A percentile compares a stretch with the other conserved stretches of the same genome.
Conservation (phyloP, 225 moss, liverwort and hornwort species). For the Thuidium tamariscinum region DNA sequence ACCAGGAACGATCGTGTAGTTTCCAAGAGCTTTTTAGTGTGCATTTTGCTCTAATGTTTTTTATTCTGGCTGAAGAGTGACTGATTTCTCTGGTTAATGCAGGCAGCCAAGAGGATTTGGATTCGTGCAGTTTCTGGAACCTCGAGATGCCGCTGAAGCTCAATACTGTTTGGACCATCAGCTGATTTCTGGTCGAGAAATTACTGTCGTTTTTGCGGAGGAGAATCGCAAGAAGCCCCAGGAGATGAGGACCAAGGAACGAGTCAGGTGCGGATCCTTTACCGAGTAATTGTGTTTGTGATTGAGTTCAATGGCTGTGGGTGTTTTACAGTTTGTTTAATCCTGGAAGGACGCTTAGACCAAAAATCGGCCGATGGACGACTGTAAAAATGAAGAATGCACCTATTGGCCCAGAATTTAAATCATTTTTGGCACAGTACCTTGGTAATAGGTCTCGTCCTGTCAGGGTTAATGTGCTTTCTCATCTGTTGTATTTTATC, state of each 20-base stretch:
- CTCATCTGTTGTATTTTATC: background rate
- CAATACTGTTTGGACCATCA: conserved; percentile 92
- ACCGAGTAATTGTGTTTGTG: background rate
- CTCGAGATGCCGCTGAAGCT: conserved; percentile 92
- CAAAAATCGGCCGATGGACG: background rate
- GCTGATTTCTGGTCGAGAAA: conserved; percentile 78
- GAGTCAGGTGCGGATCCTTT: conserved; percentile 31
- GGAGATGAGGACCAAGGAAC: conserved; percentile 95
- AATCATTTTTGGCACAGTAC: background rate
- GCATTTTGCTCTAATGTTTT: background rate
- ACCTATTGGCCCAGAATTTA: background rate
- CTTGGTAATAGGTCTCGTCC: background rate
- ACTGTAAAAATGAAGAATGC: background rate
- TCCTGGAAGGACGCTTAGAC: background rate
- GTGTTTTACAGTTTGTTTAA: background rate
- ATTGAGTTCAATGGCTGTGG: background rate
- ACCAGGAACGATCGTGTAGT: background rate
- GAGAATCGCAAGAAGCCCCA: conserved; percentile 97
- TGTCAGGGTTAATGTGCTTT: background rate
- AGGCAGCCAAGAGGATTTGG: conserved; percentile 94
- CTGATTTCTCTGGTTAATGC: background rate
- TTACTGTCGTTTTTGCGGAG: conserved; percentile 93
- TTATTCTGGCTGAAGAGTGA: background rate
- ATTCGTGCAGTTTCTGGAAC: conserved; percentile 93
- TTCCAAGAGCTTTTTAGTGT: background rate